Evolutionary conservation across 768 basidiomycete species (phyloP).

Genomic region (Pisolithus microcarpus): DNA sequence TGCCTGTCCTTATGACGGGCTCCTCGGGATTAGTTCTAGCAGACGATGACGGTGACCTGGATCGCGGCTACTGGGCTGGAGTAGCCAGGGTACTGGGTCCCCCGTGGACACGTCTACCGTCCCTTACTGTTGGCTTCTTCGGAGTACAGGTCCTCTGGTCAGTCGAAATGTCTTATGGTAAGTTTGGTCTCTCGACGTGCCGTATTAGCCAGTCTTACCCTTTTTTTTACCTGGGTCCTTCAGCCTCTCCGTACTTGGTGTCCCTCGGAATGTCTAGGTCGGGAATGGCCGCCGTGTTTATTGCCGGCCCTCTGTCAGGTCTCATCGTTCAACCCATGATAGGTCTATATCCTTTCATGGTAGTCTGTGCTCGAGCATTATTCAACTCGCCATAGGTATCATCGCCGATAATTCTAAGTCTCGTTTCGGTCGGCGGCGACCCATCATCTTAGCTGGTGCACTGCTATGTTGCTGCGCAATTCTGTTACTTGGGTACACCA

Average conservation of each 20-base stretch:
- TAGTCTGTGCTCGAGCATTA: neutral
- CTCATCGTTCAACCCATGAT: constrained; percentile 89
- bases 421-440: constrained; percentile 75
- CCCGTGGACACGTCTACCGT: constrained; percentile 55
- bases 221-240: constrained; percentile 1
- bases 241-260: constrained; percentile 82
- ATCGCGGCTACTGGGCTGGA: constrained; percentile 40
- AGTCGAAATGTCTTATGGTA: constrained; percentile 88
- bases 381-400: constrained; percentile 32
- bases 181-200: neutral
- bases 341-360: constrained; percentile 34
- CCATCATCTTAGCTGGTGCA: constrained; percentile 75
- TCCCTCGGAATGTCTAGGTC: constrained; percentile 85
- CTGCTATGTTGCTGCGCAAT: constrained; percentile 61
- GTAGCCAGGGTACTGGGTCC: constrained; percentile 61
- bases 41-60: constrained; percentile 34
- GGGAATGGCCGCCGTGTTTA: constrained; percentile 82
- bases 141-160: constrained; percentile 91
- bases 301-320: constrained; percentile 87
- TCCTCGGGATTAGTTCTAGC: constrained; percentile 41
- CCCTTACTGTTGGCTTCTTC: constrained; percentile 69
- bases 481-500: constrained; percentile 78
- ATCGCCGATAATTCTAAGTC: constrained; percentile 83
- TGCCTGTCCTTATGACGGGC: constrained; percentile 38
- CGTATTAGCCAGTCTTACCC: neutral